A percentile compares a stretch with the other conserved stretches of the same genome.
Conservation (phyloP, 371 early-diverging fungal genomes). For the Umbelopsis sp. region DNA sequence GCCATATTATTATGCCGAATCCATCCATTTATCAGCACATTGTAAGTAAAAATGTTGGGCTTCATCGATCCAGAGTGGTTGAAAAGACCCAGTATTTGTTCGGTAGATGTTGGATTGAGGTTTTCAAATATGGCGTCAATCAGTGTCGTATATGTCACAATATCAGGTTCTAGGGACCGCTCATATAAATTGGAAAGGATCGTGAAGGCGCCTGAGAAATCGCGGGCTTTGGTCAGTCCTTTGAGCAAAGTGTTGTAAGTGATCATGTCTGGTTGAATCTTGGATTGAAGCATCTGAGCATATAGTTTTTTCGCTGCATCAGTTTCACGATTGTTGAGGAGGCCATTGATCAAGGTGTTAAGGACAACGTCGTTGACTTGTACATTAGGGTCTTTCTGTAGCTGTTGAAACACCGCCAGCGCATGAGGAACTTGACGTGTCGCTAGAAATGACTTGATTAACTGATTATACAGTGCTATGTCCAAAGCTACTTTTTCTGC, state of each 20-base stretch:
- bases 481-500: constrained; percentile 35
- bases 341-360: constrained; percentile 52
- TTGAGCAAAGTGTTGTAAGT: constrained; percentile 56
- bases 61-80: constrained; percentile 29
- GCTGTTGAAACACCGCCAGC: constrained; percentile 35
- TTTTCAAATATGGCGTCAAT: constrained; percentile 43
- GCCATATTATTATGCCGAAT: constrained; percentile 30
- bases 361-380: constrained; percentile 40
- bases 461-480: constrained; percentile 37
- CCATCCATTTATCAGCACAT: constrained; percentile 51
- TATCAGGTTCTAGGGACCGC: constrained; percentile 38
- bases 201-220: constrained; percentile 27
- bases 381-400: constrained; percentile 35
- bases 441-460: constrained; percentile 51
- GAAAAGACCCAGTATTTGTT: constrained; percentile 34
- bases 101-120: constrained; percentile 28
- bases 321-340: constrained; percentile 43
- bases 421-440: constrained; percentile 32
- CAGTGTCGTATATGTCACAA: constrained; percentile 47
- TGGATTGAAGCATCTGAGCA: constrained; percentile 35
- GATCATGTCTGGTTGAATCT: constrained; percentile 44
- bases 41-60: constrained; percentile 51
- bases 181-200: constrained; percentile 48
- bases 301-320: constrained; percentile 38
- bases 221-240: constrained; percentile 33